Conservation (phyloP, 371 early-diverging fungal species). For the Mortierella polycephala region DNA sequence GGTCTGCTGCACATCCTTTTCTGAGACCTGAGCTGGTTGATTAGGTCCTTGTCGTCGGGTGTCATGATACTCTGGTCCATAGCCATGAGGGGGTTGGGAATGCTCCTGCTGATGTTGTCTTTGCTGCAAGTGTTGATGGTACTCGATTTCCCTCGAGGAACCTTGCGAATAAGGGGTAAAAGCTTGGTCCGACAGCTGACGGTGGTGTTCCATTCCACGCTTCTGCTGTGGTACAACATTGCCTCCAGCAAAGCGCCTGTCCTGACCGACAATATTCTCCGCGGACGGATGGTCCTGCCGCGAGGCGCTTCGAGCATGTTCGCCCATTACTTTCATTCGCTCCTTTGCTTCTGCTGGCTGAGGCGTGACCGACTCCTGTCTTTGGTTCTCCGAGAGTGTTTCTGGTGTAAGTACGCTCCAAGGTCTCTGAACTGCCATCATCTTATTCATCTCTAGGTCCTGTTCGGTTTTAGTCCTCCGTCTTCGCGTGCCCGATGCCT, state of each 20-base stretch:
- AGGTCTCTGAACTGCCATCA: conserved; percentile 7
- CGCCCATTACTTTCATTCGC: too few relatives aligned
- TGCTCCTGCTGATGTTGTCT: conserved; percentile 16
- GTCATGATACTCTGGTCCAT: neutral
- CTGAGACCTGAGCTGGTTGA: neutral
- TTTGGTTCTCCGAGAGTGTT: conserved; percentile 14
- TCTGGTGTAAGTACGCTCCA: conserved; percentile 27
- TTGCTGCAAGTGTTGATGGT: conserved; percentile 9
- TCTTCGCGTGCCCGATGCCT: conserved; percentile 1
- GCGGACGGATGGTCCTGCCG: neutral
- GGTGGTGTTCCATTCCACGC: conserved; percentile 6
- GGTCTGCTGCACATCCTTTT: neutral
- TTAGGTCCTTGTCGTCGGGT: conserved; percentile 7
- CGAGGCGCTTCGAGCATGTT: neutral
- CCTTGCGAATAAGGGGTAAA: neutral
- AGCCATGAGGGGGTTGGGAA: neutral
- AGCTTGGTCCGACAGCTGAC: conserved; percentile 3
- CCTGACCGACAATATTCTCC: neutral
- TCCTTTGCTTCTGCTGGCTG: conserved; percentile 2
- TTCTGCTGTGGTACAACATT: neutral
- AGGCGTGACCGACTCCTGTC: neutral
- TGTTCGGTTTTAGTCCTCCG: conserved; percentile 16
- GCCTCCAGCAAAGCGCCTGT: neutral
- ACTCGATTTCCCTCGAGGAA: conserved; percentile 16
- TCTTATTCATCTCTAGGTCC: conserved; percentile 15